Evolutionary conservation across 495 filamentous ascomycete species (phyloP).

Genomic region (Pyrenopolyporus hunteri): DNA sequence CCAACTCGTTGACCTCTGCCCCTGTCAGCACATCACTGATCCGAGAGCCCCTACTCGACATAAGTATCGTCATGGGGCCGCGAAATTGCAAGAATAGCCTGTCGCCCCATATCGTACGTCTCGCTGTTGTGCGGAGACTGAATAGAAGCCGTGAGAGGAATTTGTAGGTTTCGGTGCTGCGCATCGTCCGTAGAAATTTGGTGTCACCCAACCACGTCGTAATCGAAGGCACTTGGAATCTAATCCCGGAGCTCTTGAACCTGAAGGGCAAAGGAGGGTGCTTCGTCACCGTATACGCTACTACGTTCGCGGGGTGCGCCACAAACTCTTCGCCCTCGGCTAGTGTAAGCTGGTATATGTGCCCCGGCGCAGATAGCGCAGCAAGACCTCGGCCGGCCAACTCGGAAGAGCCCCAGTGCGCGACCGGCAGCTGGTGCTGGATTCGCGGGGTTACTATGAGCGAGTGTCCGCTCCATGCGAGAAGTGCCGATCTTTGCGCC

Average conservation of each 20-base stretch:
- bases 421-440: conserved; percentile 74
- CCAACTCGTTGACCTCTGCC: conserved; percentile 85
- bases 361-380: conserved; percentile 81
- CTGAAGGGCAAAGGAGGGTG: conserved; percentile 81
- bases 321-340: conserved; percentile 84
- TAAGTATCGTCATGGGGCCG: conserved; percentile 80
- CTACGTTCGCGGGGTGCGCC: conserved; percentile 82
- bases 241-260: conserved; percentile 75
- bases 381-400: conserved; percentile 87
- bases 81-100: conserved; percentile 87
- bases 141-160: conserved; percentile 64
- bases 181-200: conserved; percentile 73
- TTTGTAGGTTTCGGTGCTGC: conserved; percentile 72
- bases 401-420: conserved; percentile 89
- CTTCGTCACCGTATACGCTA: conserved; percentile 82
- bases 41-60: conserved; percentile 80
- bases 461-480: conserved; percentile 96
- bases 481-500: conserved; percentile 78
- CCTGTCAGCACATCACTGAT: conserved; percentile 76
- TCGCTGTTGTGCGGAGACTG: conserved; percentile 70
- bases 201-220: conserved; percentile 60
- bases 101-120: conserved; percentile 92
- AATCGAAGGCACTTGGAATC: conserved; percentile 77
- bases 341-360: conserved; percentile 81
- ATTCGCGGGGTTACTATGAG: conserved; percentile 75